Evolutionary conservation across 768 basidiomycete species (phyloP), one percentile per base, ranked within the genome.

Genomic region (Mycena crocata): DNA sequence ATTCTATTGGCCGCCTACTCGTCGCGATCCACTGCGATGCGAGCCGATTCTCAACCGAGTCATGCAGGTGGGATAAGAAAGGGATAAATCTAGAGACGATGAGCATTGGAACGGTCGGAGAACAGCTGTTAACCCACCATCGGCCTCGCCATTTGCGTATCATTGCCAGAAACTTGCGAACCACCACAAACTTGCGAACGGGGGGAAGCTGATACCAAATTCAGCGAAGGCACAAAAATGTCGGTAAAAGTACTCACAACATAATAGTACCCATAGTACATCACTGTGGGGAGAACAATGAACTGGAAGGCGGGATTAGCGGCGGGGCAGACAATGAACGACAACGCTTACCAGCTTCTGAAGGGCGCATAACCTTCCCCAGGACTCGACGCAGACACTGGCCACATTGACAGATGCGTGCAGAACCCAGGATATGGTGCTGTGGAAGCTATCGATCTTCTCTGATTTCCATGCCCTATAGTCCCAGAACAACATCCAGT

Each of bases 41-140:
- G 30, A 45, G 42, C 30, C 30, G 42, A 57, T 57, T 57, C 56
- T 57, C 56, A 34, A 57, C 56, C 56, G 30, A 57, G 42, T 44
- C 40, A 23, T 45, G 31, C 30, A 57, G 30, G 44, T 40, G 32
- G 34, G 34, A 32, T 30, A 57, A 48, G 9, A 48, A 30, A 28
- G 24, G 39, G n/a, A n/a, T n/a, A n/a, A 40, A 21, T 56, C 54
- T 56, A 30, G 21, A 48, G 6, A 10, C 30, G n/a, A 28, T 58
- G 13, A 58, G 45, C 46, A 58, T 37, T 9, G 2, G 31, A 23
- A 30, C 13, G 9, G 17, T 8, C 9, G 23, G 23, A 46, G 10
- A 31, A 23, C 12, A 46, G n/a, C n/a, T n/a, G n/a, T 9, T 3
- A 8, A 37, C 57, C 8, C 49, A 59, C 57, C 57, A 59, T 48